A percentile compares a stretch with the other conserved stretches of the same genome.
Conservation (phyloP, 441 rosid species). For the Rhodomyrtus psidioides region DNA sequence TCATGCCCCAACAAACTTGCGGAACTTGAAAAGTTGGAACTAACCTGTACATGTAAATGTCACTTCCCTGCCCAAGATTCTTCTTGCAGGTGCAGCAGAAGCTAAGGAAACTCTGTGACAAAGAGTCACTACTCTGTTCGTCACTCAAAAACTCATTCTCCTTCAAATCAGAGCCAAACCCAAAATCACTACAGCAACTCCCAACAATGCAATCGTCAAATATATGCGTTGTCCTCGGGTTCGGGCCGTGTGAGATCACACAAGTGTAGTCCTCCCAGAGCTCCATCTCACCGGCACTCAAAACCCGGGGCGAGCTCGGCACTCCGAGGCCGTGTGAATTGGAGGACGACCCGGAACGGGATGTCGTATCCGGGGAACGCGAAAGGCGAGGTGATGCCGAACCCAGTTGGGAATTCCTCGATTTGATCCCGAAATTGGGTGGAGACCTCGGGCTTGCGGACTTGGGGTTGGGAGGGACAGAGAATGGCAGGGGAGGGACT, state of each 20-base stretch:
- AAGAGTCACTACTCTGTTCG: too few relatives aligned
- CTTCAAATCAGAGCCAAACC: too few relatives aligned
- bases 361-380: background rate
- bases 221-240: too few relatives aligned
- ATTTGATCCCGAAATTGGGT: background rate
- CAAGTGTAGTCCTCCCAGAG: constrained; percentile 13
- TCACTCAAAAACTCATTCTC: too few relatives aligned
- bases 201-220: too few relatives aligned
- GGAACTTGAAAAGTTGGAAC: too few relatives aligned
- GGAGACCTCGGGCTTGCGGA: background rate
- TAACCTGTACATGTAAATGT: too few relatives aligned
- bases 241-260: too few relatives aligned
- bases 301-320: background rate
- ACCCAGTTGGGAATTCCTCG: background rate
- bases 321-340: background rate
- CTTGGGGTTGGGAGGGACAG: background rate
- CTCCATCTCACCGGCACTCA: background rate
- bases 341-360: background rate
- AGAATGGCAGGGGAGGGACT: constrained; percentile 2
- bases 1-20: background rate
- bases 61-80: too few relatives aligned
- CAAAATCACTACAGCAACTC: too few relatives aligned
- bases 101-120: too few relatives aligned
- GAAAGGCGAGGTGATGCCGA: background rate
- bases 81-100: too few relatives aligned